These are phyloP conservation scores for Hymenochaete sp. DNA, from an alignment of 1,284 basidiomycete species.

Conservation along the genomic window DNA sequence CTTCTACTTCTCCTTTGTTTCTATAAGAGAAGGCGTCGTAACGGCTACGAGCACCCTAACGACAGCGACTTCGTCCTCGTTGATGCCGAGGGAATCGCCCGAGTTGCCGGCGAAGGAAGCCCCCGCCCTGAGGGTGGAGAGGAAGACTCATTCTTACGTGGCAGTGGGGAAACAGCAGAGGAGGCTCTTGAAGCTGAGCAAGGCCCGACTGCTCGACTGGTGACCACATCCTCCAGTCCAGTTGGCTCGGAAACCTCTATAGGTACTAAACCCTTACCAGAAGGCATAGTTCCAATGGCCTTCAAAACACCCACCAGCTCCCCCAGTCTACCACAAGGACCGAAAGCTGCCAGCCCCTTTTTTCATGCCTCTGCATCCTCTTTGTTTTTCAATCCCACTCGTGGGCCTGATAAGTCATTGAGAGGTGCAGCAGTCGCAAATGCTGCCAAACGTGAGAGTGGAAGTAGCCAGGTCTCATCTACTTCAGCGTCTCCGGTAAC, in stretches of 20 bases:
- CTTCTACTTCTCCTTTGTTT: slow-evolving; percentile 9
- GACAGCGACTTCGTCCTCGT: slow-evolving; percentile 18
- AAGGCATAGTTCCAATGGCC: slow-evolving; percentile 16
- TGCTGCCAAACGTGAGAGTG: slow-evolving; percentile 15
- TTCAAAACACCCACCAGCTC: slow-evolving; percentile 10
- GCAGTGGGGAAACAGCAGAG: slow-evolving; percentile 6
- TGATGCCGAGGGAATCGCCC: slow-evolving; percentile 13
- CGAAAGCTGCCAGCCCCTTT: slow-evolving; percentile 12
- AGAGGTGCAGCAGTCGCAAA: slow-evolving; percentile 1
- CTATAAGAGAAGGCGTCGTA: slow-evolving; percentile 8
- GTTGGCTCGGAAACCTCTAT: slow-evolving; percentile 9
- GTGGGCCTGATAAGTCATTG: slow-evolving; percentile 15
- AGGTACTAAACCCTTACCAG: slow-evolving; percentile 8
- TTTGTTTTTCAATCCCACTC: slow-evolving; percentile 17
- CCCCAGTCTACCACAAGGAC: slow-evolving; percentile 10
- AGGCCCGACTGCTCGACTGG: slow-evolving; percentile 13
- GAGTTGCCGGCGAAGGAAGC: slow-evolving; percentile 17
- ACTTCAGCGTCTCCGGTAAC: slow-evolving; percentile 6
- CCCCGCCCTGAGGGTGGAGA: slow-evolving; percentile 17
- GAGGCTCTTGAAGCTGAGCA: slow-evolving; percentile 7
- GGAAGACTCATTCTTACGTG: slow-evolving; percentile 16
- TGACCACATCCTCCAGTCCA: slow-evolving; percentile 2
- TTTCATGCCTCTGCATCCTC: slow-evolving; percentile 18
- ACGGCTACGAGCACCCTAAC: slow-evolving; percentile 12
- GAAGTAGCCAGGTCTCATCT: slow-evolving; percentile 12